These are phyloP conservation scores for Kipferlia bialata DNA, from an alignment of 78 protist species.

Conservation along the genomic window DNA sequence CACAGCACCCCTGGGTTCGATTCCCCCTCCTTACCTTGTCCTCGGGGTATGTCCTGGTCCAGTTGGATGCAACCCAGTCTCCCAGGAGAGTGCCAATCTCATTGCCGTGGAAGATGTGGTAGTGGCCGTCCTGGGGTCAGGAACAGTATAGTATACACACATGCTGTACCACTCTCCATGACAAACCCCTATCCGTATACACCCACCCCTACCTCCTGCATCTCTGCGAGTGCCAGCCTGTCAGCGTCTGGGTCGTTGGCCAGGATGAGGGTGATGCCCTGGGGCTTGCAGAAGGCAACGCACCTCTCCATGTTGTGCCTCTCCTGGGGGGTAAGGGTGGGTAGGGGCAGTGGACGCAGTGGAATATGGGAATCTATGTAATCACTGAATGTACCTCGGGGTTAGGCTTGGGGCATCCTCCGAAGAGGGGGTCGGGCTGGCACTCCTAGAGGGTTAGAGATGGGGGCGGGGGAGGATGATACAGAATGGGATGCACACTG, in stretches of 20 bases:
- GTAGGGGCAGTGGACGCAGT: no score
- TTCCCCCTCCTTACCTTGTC: not conserved
- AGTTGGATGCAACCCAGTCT: conserved; percentile 62
- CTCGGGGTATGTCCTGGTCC: not conserved
- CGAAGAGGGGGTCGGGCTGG: conserved; percentile 87
- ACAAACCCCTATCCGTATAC: not conserved
- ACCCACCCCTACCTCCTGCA: not conserved
- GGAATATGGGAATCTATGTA: no score
- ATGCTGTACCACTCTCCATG: not conserved
- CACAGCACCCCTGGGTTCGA: not conserved
- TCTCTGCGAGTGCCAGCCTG: conserved; percentile 83
- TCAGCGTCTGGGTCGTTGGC: conserved; percentile 99
- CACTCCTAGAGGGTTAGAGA: conserved; percentile 18
- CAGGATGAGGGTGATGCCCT: conserved; percentile 49
- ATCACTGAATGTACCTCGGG: conserved; percentile 75
- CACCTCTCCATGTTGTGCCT: conserved; percentile 7
- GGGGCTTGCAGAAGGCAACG: no score
- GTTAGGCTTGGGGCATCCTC: conserved; percentile 88
- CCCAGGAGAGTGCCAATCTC: conserved; percentile 82
- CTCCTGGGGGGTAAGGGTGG: no score
- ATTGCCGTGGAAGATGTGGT: conserved; percentile 86
- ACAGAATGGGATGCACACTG: not conserved
- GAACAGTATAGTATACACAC: no score
- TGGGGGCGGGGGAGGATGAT: not conserved
- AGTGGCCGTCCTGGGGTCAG: conserved; percentile 51